Percentiles rank a stretch among this genome's conserved stretches.
Conservation (phyloP, 257 asterid species). For the Scutellaria minor region DNA sequence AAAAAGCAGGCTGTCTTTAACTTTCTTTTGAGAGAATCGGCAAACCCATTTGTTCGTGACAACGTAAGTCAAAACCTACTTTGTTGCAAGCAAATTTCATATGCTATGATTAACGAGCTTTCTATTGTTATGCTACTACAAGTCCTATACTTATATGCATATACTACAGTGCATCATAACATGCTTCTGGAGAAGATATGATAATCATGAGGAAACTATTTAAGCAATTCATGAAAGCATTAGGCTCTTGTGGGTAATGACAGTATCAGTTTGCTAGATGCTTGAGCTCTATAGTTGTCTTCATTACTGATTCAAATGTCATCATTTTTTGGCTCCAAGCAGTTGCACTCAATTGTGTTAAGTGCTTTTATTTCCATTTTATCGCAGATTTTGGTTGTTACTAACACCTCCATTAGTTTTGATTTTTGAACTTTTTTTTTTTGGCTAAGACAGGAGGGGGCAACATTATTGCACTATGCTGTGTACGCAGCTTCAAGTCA, state of each 20-base stretch:
- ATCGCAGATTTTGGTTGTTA: not conserved
- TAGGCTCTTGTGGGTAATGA: not conserved
- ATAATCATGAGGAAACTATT: not conserved
- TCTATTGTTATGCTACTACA: slow-evolving; percentile 11
- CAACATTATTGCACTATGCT: slow-evolving; percentile 93
- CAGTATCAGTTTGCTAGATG: not conserved
- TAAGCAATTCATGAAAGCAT: slow-evolving; percentile 1
- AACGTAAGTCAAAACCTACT: slow-evolving; percentile 53
- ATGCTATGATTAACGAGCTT: slow-evolving; percentile 19
- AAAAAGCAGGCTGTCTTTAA: slow-evolving; percentile 89
- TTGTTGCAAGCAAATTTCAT: slow-evolving; percentile 14
- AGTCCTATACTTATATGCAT: slow-evolving; percentile 10
- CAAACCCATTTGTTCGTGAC: slow-evolving; percentile 84
- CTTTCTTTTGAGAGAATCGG: slow-evolving; percentile 84
- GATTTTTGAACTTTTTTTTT: not conserved
- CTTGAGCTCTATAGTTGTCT: slow-evolving; percentile 20
- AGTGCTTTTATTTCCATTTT: slow-evolving; percentile 2
- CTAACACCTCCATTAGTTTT: slow-evolving; percentile 13
- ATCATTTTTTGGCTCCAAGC: not conserved
- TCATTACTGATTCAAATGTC: not conserved
- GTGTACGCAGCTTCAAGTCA: slow-evolving; percentile 77
- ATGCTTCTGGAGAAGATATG: not conserved
- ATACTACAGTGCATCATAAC: not conserved
- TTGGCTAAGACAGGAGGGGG: slow-evolving; percentile 70
- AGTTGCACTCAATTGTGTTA: not conserved